Evolutionary conservation across 805 yeast genomes (phyloP), one percentile per base, ranked within the genome.

Genomic region (Candida ficus): DNA sequence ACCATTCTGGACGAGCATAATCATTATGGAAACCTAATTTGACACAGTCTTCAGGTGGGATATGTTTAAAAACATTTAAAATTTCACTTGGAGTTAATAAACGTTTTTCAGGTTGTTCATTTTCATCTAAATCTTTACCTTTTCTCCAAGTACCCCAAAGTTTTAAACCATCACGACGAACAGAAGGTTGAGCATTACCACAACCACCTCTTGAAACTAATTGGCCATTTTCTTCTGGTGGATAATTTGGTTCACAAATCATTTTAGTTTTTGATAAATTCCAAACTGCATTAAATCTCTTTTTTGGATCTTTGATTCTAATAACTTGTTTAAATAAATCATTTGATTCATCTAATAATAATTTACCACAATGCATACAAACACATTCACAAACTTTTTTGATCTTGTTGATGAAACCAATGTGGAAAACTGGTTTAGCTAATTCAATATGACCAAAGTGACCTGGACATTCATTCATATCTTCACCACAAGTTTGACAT

Each of bases 401-500:
- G 57, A 93, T 91, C 61, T 87, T 91, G 35, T 95, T 77, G 56
- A 93, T 80, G 64, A 88, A 93, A 35, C 96, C 99, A 62, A 93
- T 88, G 64, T 93, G 99, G 67, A 93, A 93, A 29, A 93, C 99
- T 12, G 99, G 99, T 62, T 91, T 93, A 27, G 99, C 98, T 50
- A 93, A 73, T 62, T 93, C 99, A 46, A 93, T 93, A 60, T 93
- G 99, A 52, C 99, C 99, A 66, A 93, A 93, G 69, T 93, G 99
- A 45, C 99, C 99, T 1, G 98, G 98, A 67, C 99, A 93, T 63
- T 93, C 98, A 45, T 91, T 87, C 97, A 93, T 93, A 55, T 91
- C 96, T 64, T 93, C 99, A 57, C 96, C 95, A 74, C 99, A 93
- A 19, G 99, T 93, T 71, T 91, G 98, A 73, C 99, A 93, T 70